phyloP scores from a whole-genome alignment of 2,329 filamentous ascomycete genomes.

The Colletotrichum theobromicola region DNA sequence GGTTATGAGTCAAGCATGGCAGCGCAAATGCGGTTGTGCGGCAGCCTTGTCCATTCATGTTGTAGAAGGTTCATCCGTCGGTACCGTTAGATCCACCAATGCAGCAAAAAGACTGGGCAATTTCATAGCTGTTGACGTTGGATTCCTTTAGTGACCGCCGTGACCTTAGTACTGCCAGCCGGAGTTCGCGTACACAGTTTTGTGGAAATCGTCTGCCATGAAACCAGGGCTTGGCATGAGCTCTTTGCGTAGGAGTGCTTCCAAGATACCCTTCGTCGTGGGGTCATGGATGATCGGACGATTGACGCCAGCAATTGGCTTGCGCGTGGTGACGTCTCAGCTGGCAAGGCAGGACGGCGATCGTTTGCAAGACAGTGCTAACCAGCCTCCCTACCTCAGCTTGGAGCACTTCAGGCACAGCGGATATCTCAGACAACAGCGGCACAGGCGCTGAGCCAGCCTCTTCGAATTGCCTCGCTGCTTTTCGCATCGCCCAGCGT shows the following conservation, averaged over 20 bases:
- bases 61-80: constrained; percentile 3
- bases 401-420: background rate
- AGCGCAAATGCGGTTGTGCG: constrained; percentile 10
- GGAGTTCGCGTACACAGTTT: background rate
- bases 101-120: background rate
- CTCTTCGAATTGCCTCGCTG: background rate
- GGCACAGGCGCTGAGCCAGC: background rate
- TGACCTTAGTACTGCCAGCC: background rate
- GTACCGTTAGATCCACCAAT: background rate
- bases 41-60: constrained; percentile 18
- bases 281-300: constrained; percentile 1
- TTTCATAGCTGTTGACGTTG: background rate
- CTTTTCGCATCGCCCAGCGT: background rate
- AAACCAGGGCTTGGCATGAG: background rate
- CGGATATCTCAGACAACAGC: background rate
- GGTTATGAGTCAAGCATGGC: constrained; percentile 20
- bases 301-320: background rate
- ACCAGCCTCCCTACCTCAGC: background rate
- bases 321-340: constrained; percentile 9
- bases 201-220: background rate
- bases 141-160: background rate
- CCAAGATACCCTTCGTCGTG: background rate
- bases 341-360: background rate
- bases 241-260: background rate
- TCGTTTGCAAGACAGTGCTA: background rate